A percentile compares a stretch with the other conserved stretches of the same genome.
Conservation (phyloP, 352 stramenopile species). For the Globisporangium megalacanthum region DNA sequence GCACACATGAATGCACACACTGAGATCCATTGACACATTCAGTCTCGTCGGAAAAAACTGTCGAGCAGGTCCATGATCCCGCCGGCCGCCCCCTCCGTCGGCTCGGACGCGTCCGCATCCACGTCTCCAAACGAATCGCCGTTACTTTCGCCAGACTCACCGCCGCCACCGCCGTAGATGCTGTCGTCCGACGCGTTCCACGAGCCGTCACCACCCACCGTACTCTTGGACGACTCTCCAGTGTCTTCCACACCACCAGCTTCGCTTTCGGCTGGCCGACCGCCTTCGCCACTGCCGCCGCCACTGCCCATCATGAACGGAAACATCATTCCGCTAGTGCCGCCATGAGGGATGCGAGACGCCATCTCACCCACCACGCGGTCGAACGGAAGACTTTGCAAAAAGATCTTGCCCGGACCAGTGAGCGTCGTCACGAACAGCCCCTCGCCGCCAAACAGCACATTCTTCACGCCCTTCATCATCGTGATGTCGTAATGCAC, state of each 20-base stretch:
- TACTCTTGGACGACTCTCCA: constrained; percentile 7
- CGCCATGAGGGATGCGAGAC: constrained; percentile 69
- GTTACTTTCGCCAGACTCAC: constrained; percentile 8
- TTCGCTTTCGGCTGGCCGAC: constrained; percentile 3
- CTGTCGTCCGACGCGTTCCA: constrained; percentile 41
- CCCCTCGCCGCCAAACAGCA: constrained; percentile 92
- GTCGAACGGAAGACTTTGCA: constrained; percentile 91
- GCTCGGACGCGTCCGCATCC: constrained; percentile 9
- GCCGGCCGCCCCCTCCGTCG: constrained; percentile 17
- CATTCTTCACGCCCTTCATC: constrained; percentile 91
- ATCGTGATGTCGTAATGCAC: constrained; percentile 91
- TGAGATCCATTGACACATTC: neutral
- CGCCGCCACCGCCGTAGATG: constrained; percentile 33
- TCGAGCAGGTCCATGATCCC: constrained; percentile 57
- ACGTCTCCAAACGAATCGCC: constrained; percentile 17
- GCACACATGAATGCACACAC: neutral
- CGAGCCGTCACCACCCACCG: constrained; percentile 5
- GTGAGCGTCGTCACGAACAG: constrained; percentile 93
- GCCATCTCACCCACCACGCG: constrained; percentile 92
- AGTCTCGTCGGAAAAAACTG: constrained; percentile 43
- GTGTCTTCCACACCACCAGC: constrained; percentile 20
- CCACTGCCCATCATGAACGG: constrained; percentile 79
- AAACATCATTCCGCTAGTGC: constrained; percentile 79
- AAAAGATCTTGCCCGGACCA: constrained; percentile 86
- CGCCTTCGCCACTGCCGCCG: constrained; percentile 17